Evolutionary conservation across 495 filamentous ascomycete genomes (phyloP).

Genomic region (Delitschia confertaspora): DNA sequence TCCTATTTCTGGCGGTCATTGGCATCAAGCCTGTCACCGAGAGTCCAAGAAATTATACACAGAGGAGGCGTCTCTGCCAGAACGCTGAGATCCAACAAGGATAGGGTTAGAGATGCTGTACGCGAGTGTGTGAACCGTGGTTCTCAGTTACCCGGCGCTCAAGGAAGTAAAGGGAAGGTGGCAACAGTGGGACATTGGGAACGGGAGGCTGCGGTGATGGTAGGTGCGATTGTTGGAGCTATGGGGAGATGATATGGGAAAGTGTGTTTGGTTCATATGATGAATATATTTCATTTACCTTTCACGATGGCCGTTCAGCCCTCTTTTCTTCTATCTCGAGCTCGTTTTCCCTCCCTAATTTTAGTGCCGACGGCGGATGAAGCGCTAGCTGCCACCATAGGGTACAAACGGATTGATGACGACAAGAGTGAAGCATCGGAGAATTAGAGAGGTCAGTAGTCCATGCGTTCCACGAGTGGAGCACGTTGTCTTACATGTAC

Average conservation of each 20-base stretch:
- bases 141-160: conserved; percentile 48
- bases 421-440: too few relatives aligned
- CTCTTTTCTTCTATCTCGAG: too few relatives aligned
- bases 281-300: too few relatives aligned
- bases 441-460: too few relatives aligned
- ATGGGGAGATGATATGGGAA: conserved; percentile 38
- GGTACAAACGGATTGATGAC: too few relatives aligned
- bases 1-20: conserved; percentile 89
- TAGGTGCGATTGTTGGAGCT: conserved; percentile 57
- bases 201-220: conserved; percentile 91
- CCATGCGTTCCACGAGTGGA: too few relatives aligned
- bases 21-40: conserved; percentile 62
- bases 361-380: too few relatives aligned
- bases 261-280: neutral
- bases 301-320: too few relatives aligned
- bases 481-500: too few relatives aligned
- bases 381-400: too few relatives aligned
- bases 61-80: conserved; percentile 77
- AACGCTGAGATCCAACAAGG: conserved; percentile 65
- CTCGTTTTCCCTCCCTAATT: too few relatives aligned
- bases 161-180: conserved; percentile 35
- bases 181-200: conserved; percentile 59
- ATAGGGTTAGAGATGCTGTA: conserved; percentile 65
- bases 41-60: conserved; percentile 73
- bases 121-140: conserved; percentile 75